A percentile compares a stretch with the other conserved stretches of the same genome.
phyloP scores from a whole-genome alignment of 129 eudicot genomes.

The Calendula officinalis region DNA sequence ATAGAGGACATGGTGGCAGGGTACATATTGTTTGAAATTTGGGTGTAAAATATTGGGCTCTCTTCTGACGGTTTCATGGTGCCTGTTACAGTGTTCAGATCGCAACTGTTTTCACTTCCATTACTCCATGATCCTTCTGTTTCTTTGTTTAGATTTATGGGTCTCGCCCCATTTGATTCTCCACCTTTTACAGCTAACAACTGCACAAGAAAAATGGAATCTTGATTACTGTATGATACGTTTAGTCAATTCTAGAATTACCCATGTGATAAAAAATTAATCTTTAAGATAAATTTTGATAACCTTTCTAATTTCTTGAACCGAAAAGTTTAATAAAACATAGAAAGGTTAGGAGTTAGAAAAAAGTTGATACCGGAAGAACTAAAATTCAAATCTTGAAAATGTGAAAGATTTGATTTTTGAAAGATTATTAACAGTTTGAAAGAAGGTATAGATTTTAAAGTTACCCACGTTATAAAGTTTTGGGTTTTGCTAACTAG shows the following conservation, averaged over 20 bases:
- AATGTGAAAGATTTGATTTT: not conserved
- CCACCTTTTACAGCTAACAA: conserved; percentile 55
- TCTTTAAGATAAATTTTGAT: not conserved
- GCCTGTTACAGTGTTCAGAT: conserved; percentile 44
- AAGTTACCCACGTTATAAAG: too few relatives aligned
- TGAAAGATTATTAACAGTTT: too few relatives aligned
- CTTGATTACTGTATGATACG: conserved; percentile 19
- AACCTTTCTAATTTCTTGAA: not conserved
- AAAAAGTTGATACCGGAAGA: not conserved
- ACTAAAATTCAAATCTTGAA: not conserved
- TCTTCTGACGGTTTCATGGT: conserved; percentile 52
- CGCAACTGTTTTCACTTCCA: conserved; percentile 81
- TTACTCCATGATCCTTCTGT: conserved; percentile 92
- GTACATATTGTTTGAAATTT: conserved; percentile 37
- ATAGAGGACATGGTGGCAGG: conserved; percentile 34
- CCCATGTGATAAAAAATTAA: conserved; percentile 11
- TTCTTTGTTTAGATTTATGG: conserved; percentile 75
- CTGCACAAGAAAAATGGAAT: conserved; percentile 43
- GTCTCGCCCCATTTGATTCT: conserved; percentile 53
- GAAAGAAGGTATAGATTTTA: too few relatives aligned
- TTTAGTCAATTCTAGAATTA: conserved; percentile 17
- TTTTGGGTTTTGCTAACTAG: too few relatives aligned
- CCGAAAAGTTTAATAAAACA: too few relatives aligned
- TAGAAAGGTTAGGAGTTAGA: not conserved
- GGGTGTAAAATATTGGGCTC: conserved; percentile 41